These are phyloP conservation scores for Macrophomina phaseolina DNA, from an alignment of 2,329 filamentous ascomycete species.

Conservation along the genomic window DNA sequence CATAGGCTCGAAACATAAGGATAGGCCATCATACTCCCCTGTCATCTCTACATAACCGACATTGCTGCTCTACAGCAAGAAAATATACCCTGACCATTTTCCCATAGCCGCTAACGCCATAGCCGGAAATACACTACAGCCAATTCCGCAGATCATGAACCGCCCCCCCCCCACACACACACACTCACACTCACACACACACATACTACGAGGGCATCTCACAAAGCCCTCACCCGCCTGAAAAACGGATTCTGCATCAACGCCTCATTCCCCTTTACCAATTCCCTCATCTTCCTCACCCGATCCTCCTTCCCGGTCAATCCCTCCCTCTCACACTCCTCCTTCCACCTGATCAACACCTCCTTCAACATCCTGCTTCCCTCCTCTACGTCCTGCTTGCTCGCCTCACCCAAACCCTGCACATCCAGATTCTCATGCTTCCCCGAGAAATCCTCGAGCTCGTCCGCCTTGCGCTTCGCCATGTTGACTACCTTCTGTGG, in stretches of 20 bases:
- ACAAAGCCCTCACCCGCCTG: constrained; percentile 59
- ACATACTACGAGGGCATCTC: constrained; percentile 2
- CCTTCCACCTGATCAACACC: constrained; percentile 84
- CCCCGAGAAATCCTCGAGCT: constrained; percentile 91
- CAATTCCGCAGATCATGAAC: not conserved
- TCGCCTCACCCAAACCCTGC: constrained; percentile 46
- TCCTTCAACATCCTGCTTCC: constrained; percentile 85
- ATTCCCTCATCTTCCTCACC: constrained; percentile 75
- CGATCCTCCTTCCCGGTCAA: constrained; percentile 70
- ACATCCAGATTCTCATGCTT: constrained; percentile 67
- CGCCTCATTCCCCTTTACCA: constrained; percentile 76
- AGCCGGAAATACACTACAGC: not conserved
- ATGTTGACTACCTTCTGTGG: constrained; percentile 97
- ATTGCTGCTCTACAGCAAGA: not conserved
- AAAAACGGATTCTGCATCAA: constrained; percentile 71
- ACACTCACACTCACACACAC: too few species aligned
- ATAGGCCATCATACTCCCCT: too few species aligned
- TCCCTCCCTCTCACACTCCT: constrained; percentile 67
- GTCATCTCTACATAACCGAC: too few species aligned
- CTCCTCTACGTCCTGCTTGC: constrained; percentile 85
- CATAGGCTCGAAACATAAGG: too few species aligned
- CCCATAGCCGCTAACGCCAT: not conserved
- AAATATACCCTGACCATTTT: not conserved
- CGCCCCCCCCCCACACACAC: too few species aligned
- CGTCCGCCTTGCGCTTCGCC: constrained; percentile 98